Evolutionary conservation across 2,329 filamentous ascomycete species (phyloP).

Genomic region (Aspergillus puulaauensis): DNA sequence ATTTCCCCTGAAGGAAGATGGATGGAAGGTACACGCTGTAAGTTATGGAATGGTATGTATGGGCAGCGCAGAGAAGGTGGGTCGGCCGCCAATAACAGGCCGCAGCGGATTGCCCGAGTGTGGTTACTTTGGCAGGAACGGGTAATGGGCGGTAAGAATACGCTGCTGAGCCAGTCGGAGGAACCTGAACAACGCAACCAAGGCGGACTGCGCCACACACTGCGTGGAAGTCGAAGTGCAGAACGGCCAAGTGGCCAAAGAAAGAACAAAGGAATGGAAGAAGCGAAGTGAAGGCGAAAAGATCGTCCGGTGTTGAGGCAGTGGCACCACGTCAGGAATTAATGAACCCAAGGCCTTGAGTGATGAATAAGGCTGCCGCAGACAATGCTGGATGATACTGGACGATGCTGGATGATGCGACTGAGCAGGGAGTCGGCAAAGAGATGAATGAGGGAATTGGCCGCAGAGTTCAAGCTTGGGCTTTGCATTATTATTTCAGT

Average conservation of each 20-base stretch:
- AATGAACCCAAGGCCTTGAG: neutral
- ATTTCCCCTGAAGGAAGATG: neutral
- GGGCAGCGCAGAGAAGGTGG: neutral
- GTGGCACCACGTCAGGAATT: constrained; percentile 19
- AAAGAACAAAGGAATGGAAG: constrained; percentile 7
- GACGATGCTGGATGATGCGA: constrained; percentile 15
- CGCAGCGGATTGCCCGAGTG: neutral
- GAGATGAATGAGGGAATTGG: neutral
- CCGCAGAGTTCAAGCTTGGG: neutral
- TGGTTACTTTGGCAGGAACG: constrained; percentile 5
- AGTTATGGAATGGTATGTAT: neutral
- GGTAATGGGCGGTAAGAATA: neutral
- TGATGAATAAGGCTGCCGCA: constrained; percentile 11
- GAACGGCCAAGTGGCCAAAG: constrained; percentile 6
- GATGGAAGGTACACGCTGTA: neutral
- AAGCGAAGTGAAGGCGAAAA: constrained; percentile 1
- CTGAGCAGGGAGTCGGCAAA: neutral
- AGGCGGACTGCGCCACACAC: constrained; percentile 17
- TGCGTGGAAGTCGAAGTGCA: neutral
- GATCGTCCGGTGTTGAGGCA: constrained; percentile 9
- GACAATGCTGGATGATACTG: constrained; percentile 12
- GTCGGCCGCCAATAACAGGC: neutral
- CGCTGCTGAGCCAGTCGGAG: constrained; percentile 5
- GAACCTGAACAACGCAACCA: neutral
- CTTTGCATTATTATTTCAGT: constrained; percentile 5